Evolutionary conservation across 768 basidiomycete genomes (phyloP), one percentile per base, ranked within the genome.

Genomic region (Lenzites betulinus): DNA sequence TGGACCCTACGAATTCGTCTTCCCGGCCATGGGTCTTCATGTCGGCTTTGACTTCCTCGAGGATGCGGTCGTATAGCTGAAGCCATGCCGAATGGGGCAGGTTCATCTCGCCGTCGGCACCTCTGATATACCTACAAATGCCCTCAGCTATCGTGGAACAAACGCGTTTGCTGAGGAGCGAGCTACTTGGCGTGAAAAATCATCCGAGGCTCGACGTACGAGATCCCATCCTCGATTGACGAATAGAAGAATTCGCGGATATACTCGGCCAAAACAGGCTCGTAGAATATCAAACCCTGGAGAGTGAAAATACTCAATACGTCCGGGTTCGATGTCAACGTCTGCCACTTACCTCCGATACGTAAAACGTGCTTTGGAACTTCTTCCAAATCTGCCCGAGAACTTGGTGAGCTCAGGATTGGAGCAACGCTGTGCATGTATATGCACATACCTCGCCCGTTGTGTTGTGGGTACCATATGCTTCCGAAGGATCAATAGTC

Each of bases 401-500:
- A 7, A 11, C 6, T 33, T 4, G 4, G 18, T 39, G 3, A 39
- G 15, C 38, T 38, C 20, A 15, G 20, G 20, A 13, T 38, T n/a
- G 13, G 18, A 4, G 38, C 6, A 15, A 16, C 6, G 15, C 3
- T 43, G 7, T n/a, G 5, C 47, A 8, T 30, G 13, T 11, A 47
- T 13, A 16, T 18, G 20, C 30, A 53, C 28, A 7, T 36, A 84
- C 90, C 80, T 89, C 88, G 3, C 76, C 73, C 8, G 86, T 77
- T 5, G 87, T 89, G 55, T 89, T 88, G 62, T 90, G 86, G 3
- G 86, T 90, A 7, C 79, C 76, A 65, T 91, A 90, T 4, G 88
- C 88, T 65, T 90, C 86, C 1, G 77, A 75, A 15, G 89, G 85
- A 70, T 86, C 83, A 66, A 92, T 89, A 46, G 78, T 83, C 77